Evolutionary conservation across 1,139 yeast genomes (phyloP), one percentile per base, ranked within the genome.

Genomic region (Yamadazyma trypodendri): DNA sequence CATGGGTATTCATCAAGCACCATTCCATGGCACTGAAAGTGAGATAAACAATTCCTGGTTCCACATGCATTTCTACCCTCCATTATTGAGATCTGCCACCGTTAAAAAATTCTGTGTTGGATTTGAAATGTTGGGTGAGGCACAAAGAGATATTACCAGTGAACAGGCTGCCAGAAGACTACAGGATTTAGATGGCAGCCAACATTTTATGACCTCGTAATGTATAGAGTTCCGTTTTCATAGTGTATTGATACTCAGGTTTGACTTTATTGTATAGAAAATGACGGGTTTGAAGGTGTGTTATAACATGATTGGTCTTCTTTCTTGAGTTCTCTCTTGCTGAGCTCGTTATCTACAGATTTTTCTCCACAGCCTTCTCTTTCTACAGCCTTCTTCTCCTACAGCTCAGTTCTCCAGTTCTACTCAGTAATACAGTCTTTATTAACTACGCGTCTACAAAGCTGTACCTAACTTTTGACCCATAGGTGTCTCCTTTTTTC

Each of bases 31-130:
- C 18, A 53, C 63, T 17, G 63, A 65, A 10, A 67, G 60, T 21
- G 63, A 63, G 31, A 65, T 63, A 35, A 59, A 68, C 4, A 53
- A 63, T 24, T 75, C 82, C 41, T 85, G 86, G 78, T 78, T 84
- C 60, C 87, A 83, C 50, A 77, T 83, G 71, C 89, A 84, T 60
- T 84, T 84, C 58, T 84, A 83, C 56, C 92, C 92, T 27, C 92
- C 92, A 11, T 67, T 84, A 49, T 68, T 84, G 50, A 70, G 92
- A 46, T 77, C 85, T 11, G 89, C 90, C 14, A 78, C 88, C 1
- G 88, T 84, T 10, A 76, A 80, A 56, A 84, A 84, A 61, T 84
- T 84, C 61, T 70, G 83, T 54, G 90, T 83, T 29, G 92, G 90
- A 1, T 82, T 82, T 53, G 90, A 84, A 60, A 68, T 84, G 79